Evolutionary conservation across 2,329 filamentous ascomycete genomes (phyloP).

Genomic region (Didymella pinodella): DNA sequence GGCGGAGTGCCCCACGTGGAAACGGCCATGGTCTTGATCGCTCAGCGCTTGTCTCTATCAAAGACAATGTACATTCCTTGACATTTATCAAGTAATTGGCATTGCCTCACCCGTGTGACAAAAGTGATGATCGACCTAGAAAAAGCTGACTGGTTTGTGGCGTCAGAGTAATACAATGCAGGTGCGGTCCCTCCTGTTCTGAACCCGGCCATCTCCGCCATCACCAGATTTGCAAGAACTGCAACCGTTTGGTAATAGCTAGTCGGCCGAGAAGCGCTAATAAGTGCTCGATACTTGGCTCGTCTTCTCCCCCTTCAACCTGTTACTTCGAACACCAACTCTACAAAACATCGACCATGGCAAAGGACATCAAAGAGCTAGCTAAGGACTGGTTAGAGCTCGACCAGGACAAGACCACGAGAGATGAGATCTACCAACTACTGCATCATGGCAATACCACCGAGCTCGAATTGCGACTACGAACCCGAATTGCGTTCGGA

Average conservation of each 20-base stretch:
- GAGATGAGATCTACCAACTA: slow-evolving; percentile 62
- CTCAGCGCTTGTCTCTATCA: slow-evolving; percentile 5
- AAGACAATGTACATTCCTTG: neutral
- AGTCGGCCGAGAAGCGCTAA: slow-evolving; percentile 15
- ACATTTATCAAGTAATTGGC: neutral
- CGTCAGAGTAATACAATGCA: slow-evolving; percentile 3
- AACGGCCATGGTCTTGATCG: slow-evolving; percentile 3
- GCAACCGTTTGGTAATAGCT: slow-evolving; percentile 19
- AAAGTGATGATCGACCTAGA: neutral
- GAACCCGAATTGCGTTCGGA: slow-evolving; percentile 66
- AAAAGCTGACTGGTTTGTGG: neutral
- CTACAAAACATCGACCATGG: slow-evolving; percentile 31
- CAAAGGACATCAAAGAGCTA: slow-evolving; percentile 52
- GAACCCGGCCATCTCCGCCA: slow-evolving; percentile 39
- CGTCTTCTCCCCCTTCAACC: neutral
- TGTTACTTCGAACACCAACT: neutral
- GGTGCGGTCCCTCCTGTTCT: slow-evolving; percentile 15
- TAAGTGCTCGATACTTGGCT: slow-evolving; percentile 5
- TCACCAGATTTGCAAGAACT: slow-evolving; percentile 37
- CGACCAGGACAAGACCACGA: slow-evolving; percentile 63
- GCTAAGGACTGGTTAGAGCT: slow-evolving; percentile 66
- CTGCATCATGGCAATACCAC: slow-evolving; percentile 54
- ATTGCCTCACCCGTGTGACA: neutral
- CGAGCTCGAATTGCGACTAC: slow-evolving; percentile 63
- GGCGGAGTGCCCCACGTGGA: slow-evolving; percentile 16